Conservation (phyloP, 306 rosid genomes). For the Fragaria ananassa region DNA sequence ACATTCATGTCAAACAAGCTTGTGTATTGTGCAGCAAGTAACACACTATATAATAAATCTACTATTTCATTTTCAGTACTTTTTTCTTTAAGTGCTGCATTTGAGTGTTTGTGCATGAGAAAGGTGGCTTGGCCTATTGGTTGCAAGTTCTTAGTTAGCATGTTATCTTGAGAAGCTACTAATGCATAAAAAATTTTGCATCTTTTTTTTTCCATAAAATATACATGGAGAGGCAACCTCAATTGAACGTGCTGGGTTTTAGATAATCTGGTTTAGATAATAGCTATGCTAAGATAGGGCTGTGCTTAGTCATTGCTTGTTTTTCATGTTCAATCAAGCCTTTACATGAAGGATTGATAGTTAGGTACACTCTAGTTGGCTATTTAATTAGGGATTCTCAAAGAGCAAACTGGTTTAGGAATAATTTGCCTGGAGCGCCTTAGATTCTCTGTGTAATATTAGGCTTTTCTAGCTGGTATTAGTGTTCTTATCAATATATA, state of each 20-base stretch:
- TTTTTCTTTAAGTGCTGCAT: not conserved
- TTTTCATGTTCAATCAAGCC: not conserved
- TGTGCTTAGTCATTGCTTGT: not conserved
- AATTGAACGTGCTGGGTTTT: not conserved
- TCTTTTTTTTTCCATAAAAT: not conserved
- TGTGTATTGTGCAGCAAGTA: conserved; percentile 53
- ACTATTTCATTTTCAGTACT: conserved; percentile 20
- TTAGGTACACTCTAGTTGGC: not conserved
- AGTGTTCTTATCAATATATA: not conserved
- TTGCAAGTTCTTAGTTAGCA: not conserved
- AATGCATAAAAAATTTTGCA: not conserved
- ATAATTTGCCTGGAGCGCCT: not conserved
- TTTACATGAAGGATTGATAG: not conserved
- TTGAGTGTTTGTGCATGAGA: not conserved
- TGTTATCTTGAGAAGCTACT: not conserved
- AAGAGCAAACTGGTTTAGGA: not conserved
- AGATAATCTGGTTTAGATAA: not conserved
- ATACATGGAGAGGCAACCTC: not conserved
- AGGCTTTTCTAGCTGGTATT: not conserved
- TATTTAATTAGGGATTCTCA: not conserved
- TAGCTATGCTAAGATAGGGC: not conserved
- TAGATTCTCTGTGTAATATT: not conserved
- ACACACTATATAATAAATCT: conserved; percentile 45
- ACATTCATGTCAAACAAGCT: conserved; percentile 70
- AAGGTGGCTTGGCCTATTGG: not conserved